A percentile compares a stretch with the other conserved stretches of the same genome.
These are phyloP conservation scores for Chiua virens DNA, from an alignment of 768 basidiomycete species.

Conservation along the genomic window DNA sequence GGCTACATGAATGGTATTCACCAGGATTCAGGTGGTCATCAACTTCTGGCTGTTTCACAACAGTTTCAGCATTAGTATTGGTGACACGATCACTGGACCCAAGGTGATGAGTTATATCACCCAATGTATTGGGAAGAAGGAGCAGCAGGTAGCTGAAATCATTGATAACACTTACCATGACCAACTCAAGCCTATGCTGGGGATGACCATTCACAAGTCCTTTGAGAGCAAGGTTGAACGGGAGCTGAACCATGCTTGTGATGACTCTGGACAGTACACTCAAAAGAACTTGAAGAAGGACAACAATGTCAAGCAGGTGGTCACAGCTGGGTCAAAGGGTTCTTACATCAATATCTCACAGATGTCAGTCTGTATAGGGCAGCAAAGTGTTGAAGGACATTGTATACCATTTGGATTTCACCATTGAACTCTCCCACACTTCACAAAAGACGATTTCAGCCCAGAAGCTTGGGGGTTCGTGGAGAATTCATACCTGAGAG, in stretches of 20 bases:
- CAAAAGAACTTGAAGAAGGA: slow-evolving; percentile 97
- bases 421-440: slow-evolving; percentile 94
- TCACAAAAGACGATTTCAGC: slow-evolving; percentile 97
- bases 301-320: slow-evolving; percentile 99
- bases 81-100: slow-evolving; percentile 93
- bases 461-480: slow-evolving; percentile 98
- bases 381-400: slow-evolving; percentile 96
- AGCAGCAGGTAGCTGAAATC: slow-evolving; percentile 72
- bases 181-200: slow-evolving; percentile 84
- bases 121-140: slow-evolving; percentile 76
- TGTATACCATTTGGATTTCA: slow-evolving; percentile 98
- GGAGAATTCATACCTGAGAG: slow-evolving; percentile 96
- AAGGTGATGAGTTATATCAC: slow-evolving; percentile 88
- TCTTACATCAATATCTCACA: slow-evolving; percentile 99
- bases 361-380: slow-evolving; percentile 99
- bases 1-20: slow-evolving; percentile 85
- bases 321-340: slow-evolving; percentile 97
- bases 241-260: slow-evolving; percentile 92
- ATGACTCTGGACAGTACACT: slow-evolving; percentile 93
- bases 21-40: slow-evolving; percentile 91
- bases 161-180: slow-evolving; percentile 86
- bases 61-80: slow-evolving; percentile 98
- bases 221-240: slow-evolving; percentile 93
- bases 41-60: slow-evolving; percentile 99
- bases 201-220: slow-evolving; percentile 99